Evolutionary conservation across 176 grass and related monocot genomes (phyloP).

Genomic region (Echinochloa phyllopogon): DNA sequence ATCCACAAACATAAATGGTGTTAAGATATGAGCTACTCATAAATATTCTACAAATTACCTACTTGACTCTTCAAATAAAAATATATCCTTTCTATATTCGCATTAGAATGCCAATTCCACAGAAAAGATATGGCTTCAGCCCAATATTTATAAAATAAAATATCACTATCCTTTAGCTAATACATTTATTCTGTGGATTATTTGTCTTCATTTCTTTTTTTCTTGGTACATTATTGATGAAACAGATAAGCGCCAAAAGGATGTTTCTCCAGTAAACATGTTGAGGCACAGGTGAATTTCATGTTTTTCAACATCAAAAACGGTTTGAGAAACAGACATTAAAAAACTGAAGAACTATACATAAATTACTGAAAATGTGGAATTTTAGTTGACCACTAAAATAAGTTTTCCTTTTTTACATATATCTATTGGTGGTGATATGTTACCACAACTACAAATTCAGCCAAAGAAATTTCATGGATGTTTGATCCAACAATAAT

Average conservation of each 20-base stretch:
- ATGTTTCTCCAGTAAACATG: neutral
- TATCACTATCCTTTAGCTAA: neutral
- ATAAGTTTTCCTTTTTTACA: neutral
- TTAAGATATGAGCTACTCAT: constrained; percentile 23
- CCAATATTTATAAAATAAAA: constrained; percentile 20
- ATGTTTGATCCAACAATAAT: constrained; percentile 25
- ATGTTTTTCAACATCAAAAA: constrained; percentile 25
- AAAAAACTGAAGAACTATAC: neutral
- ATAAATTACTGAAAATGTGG: neutral
- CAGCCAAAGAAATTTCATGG: neutral
- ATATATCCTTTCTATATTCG: constrained; percentile 9
- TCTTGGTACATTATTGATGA: neutral
- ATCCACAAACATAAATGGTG: constrained; percentile 40
- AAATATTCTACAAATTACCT: neutral
- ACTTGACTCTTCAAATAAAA: neutral
- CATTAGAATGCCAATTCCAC: neutral
- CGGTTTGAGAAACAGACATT: neutral
- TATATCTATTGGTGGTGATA: neutral
- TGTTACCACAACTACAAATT: neutral
- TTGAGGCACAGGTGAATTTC: neutral
- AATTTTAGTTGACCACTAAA: neutral
- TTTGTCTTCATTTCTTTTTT: neutral
- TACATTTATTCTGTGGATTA: neutral
- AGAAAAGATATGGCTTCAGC: neutral
- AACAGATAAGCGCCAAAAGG: neutral